Conservation (phyloP, 1,284 basidiomycete genomes). For the Microbotryum scabiosae region DNA sequence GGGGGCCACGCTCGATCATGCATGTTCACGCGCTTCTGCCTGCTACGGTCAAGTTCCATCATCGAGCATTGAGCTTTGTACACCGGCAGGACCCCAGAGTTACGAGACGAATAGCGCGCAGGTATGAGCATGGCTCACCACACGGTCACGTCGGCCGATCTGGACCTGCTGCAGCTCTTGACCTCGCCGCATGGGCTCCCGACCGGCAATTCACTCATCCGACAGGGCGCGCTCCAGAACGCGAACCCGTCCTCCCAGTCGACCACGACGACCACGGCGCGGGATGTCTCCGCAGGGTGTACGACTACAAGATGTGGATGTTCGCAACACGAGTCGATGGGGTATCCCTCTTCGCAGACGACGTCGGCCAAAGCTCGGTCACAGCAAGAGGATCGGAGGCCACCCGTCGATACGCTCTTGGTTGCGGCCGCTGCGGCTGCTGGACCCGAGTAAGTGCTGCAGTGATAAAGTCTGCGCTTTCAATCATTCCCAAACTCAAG, state of each 20-base stretch:
- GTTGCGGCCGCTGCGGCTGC: conserved; percentile 33
- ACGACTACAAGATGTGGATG: too few species aligned
- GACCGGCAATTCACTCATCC: too few species aligned
- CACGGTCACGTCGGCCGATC: conserved; percentile 7
- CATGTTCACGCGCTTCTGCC: too few species aligned
- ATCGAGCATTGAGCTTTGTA: too few species aligned
- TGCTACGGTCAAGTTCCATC: too few species aligned
- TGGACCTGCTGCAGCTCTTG: conserved; percentile 19
- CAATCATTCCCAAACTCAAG: neutral
- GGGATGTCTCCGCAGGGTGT: neutral
- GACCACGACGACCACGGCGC: neutral
- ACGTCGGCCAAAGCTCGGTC: neutral
- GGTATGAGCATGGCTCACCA: neutral
- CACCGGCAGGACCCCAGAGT: too few species aligned
- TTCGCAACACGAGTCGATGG: neutral
- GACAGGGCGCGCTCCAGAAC: neutral
- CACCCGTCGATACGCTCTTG: conserved; percentile 34
- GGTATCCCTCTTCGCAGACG: neutral
- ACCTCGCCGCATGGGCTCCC: conserved; percentile 1
- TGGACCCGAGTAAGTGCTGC: conserved; percentile 32
- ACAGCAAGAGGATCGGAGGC: conserved; percentile 16
- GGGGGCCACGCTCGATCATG: too few species aligned
- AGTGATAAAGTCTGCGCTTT: neutral
- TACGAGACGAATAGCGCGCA: too few species aligned
- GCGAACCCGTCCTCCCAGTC: neutral